Evolutionary conservation across 208 protist species (phyloP), one percentile per base, ranked within the genome.

Genomic region (Porcisia deanei): DNA sequence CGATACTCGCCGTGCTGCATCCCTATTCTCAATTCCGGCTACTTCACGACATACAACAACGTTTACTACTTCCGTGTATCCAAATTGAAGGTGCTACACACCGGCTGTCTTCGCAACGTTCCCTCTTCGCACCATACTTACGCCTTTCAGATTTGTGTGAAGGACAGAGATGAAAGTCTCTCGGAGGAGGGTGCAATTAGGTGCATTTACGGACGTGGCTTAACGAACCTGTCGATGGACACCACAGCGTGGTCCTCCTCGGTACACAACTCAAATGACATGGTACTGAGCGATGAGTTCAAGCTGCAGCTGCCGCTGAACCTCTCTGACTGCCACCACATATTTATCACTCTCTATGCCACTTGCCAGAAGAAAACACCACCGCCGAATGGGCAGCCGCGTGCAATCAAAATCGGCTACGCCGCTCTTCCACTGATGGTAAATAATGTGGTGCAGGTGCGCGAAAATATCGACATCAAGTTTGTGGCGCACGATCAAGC

Each of bases 221-320:
- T 97, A 37, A 90, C 87, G 73, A 85, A 83, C 60, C 39, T 90
- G 52, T 85, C 85, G n/a, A 82, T 97, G 72, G 88, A 94, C 58
- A 91, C 91, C 1, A 78, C 71, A 30, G 75, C 86, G 30, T 96
- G 87, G 88, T 88, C 85, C 37, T 88, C 90, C 55, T 84, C 90
- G 41, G 84, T 93, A 53, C 88, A 93, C 73, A 86, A 66, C 57
- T 84, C 73, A 59, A 75, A 61, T 63, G 87, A 95, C 43, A 87
- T 89, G 37, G 43, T 70, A 16, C 76, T 97, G 18, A 95, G 71
- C 77, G 91, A 97, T 69, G 93, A 97, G 76, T 90, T 96, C 83
- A 97, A 97, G 85, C 76, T 97, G 53, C 91, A 96, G 79, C 84
- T 97, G 16, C 93, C 93, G 14, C 84, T 95, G 20, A 91, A 94